Percentiles rank a stretch among this genome's conserved stretches.
Conservation (phyloP, 2,329 filamentous ascomycete genomes). For the Claviceps fusiformis region DNA sequence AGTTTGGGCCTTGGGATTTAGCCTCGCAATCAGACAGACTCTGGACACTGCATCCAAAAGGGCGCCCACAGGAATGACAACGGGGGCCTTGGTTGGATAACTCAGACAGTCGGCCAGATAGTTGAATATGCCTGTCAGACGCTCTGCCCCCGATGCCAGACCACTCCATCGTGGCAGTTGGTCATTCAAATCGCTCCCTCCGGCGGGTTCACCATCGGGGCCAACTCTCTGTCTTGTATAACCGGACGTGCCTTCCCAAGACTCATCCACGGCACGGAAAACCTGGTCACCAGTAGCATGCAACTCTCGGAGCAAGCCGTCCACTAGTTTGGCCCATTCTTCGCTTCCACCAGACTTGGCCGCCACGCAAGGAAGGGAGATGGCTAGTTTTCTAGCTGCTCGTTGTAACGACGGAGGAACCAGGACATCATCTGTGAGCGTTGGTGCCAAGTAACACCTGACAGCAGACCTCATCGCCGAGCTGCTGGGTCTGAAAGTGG, state of each 20-base stretch:
- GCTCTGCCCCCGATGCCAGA: slow-evolving; percentile 57
- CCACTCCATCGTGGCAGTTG: slow-evolving; percentile 60
- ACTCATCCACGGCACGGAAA: slow-evolving; percentile 66
- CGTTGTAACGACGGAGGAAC: slow-evolving; percentile 39
- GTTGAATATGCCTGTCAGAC: slow-evolving; percentile 51
- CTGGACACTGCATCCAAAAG: slow-evolving; percentile 58
- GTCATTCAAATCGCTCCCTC: slow-evolving; percentile 31
- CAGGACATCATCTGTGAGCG: slow-evolving; percentile 34
- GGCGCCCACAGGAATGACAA: slow-evolving; percentile 53
- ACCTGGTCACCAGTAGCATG: slow-evolving; percentile 64
- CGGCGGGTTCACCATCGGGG: slow-evolving; percentile 31
- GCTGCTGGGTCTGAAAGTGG: slow-evolving; percentile 66
- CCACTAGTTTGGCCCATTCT: slow-evolving; percentile 63
- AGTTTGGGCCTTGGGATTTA: slow-evolving; percentile 30
- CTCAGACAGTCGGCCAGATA: slow-evolving; percentile 51
- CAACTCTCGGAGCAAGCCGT: slow-evolving; percentile 45
- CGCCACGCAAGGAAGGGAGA: slow-evolving; percentile 65
- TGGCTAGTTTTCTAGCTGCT: slow-evolving; percentile 49
- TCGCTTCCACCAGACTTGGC: slow-evolving; percentile 64
- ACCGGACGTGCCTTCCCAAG: slow-evolving; percentile 58
- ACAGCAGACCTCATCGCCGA: slow-evolving; percentile 52
- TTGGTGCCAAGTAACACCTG: slow-evolving; percentile 49
- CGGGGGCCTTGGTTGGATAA: slow-evolving; percentile 48
- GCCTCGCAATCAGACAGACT: slow-evolving; percentile 51
- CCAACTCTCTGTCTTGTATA: slow-evolving; percentile 30